Base-by-base conservation (phyloP, 495 filamentous ascomycete species). In the Friedmanniomyces simplex region DNA sequence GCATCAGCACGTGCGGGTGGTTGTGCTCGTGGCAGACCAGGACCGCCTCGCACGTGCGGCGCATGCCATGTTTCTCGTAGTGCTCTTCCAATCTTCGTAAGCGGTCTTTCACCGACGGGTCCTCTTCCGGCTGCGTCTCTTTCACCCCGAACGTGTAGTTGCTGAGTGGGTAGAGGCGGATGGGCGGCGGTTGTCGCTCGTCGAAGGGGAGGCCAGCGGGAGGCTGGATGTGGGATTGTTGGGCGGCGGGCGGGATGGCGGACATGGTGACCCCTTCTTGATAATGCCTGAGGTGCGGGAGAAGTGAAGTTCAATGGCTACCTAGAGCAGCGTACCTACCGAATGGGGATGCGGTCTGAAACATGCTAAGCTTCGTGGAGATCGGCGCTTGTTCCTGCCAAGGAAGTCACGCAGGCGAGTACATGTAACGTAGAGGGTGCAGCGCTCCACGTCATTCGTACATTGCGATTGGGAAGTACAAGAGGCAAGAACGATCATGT, bases 111-210 rank as follows among this genome's bases (percentile, higher is more conserved):
- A 98, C 93, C 2, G 88, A 95, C 2, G 91, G 91, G 68, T 98
- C 93, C 71, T 98, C 93, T 72, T 98, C 93, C 1, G 93, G 93
- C 70, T 98, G 93, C 11, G 84, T 91, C 74, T 96, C 93, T 72
- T 98, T 98, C 18, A 91, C 94, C 55, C 91, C 91, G 69, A 98
- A 97, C 39, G 91, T 96, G 77, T 98, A 97, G 76, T 96, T 97
- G 62, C 89, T 95, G 28, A 98, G 79, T 20, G 93, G 93, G 70
- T 91, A 98, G 8, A 98, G 80, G 52, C 89, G 89, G 63, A 98
- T 91, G 1, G 90, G 91, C 58, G 83, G 75, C 37, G 93, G 88
- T 73, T 98, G 93, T 68, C 91, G 88, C 41, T 78, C 83, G 65
- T 88, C 86, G 80, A 98, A 98, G 30, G 91, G 89, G 46, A 87